Evolutionary conservation across 352 stramenopile genomes (phyloP).

Genomic region (Pythium vanterpoolii): DNA sequence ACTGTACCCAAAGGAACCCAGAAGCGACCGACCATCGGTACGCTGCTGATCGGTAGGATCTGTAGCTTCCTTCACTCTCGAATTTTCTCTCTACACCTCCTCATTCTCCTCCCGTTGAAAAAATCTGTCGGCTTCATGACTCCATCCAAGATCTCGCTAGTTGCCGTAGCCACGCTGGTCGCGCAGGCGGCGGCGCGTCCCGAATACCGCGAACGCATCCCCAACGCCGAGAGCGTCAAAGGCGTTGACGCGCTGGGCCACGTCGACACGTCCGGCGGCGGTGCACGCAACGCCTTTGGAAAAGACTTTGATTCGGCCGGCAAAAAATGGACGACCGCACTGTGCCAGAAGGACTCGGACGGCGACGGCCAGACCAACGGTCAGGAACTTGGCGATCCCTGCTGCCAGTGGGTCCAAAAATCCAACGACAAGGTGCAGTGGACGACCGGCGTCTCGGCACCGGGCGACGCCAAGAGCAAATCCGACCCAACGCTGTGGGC

Average conservation of each 20-base stretch:
- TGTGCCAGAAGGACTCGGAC: slow-evolving; percentile 32
- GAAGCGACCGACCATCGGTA: too few relatives aligned
- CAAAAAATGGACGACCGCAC: slow-evolving; percentile 21
- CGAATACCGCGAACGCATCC: slow-evolving; percentile 13
- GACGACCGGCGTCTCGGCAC: slow-evolving; percentile 25
- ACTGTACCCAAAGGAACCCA: too few relatives aligned
- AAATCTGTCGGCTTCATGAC: too few relatives aligned
- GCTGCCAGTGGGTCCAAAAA: slow-evolving; percentile 28
- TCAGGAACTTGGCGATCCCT: slow-evolving; percentile 56
- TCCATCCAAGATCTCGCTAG: neutral
- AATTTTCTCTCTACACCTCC: neutral
- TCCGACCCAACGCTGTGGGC: slow-evolving; percentile 20
- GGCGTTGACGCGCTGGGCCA: slow-evolving; percentile 30
- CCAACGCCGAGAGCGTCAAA: slow-evolving; percentile 13
- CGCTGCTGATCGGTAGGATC: too few relatives aligned
- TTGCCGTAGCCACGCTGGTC: neutral
- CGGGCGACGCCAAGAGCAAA: slow-evolving; percentile 23
- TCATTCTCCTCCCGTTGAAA: too few relatives aligned
- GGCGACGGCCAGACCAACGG: slow-evolving; percentile 57
- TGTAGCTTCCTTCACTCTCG: neutral
- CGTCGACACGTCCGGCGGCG: slow-evolving; percentile 21
- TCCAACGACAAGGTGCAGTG: slow-evolving; percentile 23
- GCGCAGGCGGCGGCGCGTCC: neutral
- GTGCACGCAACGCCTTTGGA: slow-evolving; percentile 32
- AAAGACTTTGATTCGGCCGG: slow-evolving; percentile 25